These are phyloP conservation scores for Aspergillus sp. DNA, from an alignment of 2,329 filamentous ascomycete genomes.

Conservation along the genomic window DNA sequence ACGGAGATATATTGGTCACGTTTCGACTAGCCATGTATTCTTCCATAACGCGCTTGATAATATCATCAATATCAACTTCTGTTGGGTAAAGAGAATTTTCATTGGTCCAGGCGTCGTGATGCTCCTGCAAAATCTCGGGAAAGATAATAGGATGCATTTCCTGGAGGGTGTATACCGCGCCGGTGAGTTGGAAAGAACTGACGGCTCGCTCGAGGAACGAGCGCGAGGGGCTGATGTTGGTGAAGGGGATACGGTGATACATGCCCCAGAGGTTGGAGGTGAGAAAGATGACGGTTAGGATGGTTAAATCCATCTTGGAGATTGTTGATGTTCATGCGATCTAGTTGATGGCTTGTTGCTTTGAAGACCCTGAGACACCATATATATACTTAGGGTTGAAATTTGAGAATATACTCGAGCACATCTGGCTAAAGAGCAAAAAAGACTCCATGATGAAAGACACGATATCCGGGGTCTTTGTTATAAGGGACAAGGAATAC, in stretches of 20 bases:
- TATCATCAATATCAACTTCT: background rate
- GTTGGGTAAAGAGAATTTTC: background rate
- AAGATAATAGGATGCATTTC: constrained; percentile 1
- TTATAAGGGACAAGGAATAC: no score
- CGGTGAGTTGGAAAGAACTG: constrained; percentile 15
- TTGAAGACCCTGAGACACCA: no score
- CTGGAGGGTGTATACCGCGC: constrained; percentile 8
- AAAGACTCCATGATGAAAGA: no score
- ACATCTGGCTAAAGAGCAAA: no score
- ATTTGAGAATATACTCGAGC: no score
- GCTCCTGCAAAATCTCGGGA: background rate
- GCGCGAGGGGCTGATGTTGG: constrained; percentile 10
- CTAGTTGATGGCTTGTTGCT: no score
- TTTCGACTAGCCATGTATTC: background rate
- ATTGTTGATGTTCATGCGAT: no score
- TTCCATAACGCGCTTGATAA: background rate
- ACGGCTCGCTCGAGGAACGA: constrained; percentile 12
- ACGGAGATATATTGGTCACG: background rate
- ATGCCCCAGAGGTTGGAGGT: constrained; percentile 14
- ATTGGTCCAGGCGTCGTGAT: background rate
- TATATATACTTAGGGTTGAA: no score
- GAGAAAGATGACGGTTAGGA: constrained; percentile 12
- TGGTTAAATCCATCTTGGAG: constrained; percentile 11
- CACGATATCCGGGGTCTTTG: no score
- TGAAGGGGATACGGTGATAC: constrained; percentile 15